These are phyloP conservation scores for Leptodontidium sp. DNA, from an alignment of 2,329 filamentous ascomycete species.

Conservation along the genomic window DNA sequence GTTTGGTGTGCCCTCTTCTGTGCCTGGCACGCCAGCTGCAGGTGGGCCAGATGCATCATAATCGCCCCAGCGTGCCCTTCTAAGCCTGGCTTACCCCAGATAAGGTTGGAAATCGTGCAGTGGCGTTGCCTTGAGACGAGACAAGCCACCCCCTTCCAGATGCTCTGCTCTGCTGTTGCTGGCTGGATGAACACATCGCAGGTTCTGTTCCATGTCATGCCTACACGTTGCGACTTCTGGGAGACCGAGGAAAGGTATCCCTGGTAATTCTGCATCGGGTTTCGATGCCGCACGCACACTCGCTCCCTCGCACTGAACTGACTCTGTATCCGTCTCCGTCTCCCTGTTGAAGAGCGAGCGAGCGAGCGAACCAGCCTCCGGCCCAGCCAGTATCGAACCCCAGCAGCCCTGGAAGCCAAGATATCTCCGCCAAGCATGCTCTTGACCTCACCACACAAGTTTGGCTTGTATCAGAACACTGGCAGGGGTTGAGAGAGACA, in stretches of 20 bases:
- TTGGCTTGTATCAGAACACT: conserved; percentile 47
- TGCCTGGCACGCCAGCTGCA: conserved; percentile 11
- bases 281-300: conserved; percentile 31
- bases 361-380: neutral
- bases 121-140: conserved; percentile 44
- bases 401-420: conserved; percentile 35
- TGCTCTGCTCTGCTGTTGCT: neutral
- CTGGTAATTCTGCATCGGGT: conserved; percentile 28
- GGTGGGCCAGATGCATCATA: conserved; percentile 38
- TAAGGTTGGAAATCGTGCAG: conserved; percentile 39
- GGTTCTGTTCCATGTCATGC: conserved; percentile 33
- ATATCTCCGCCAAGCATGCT: conserved; percentile 38
- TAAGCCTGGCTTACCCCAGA: conserved; percentile 44
- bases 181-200: conserved; percentile 43
- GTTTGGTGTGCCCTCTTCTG: conserved; percentile 19
- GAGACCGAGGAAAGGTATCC: conserved; percentile 12
- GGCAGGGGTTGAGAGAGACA: conserved; percentile 43
- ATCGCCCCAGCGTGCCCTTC: conserved; percentile 37
- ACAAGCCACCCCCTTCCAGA: conserved; percentile 45
- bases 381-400: neutral
- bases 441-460: conserved; percentile 44
- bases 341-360: neutral
- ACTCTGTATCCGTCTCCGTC: conserved; percentile 4
- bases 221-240: conserved; percentile 9
- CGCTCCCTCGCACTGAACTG: conserved; percentile 15